Evolutionary conservation across 441 rosid species (phyloP), one percentile per base, ranked within the genome.

Genomic region (Brassica balearica): DNA sequence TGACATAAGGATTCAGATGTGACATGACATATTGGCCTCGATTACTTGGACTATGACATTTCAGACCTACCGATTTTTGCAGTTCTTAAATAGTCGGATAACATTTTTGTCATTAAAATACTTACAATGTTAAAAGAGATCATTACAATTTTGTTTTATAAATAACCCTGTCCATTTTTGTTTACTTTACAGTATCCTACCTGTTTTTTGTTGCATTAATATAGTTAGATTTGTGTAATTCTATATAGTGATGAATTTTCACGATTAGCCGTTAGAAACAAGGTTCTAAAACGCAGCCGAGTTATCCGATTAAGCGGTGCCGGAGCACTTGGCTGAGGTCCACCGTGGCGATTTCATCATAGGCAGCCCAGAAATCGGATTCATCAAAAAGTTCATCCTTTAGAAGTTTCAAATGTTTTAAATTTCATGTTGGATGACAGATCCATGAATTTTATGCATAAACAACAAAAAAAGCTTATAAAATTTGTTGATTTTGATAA

Each of bases 1-100:
- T 84, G 88, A 79, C 76, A 73, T 75, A 75, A 81, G 77, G 77
- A 77, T 71, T 71, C 83, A 88, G 87, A 85, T 82, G 82, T 58
- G 94, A 85, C 92, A 58, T 83, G 84, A 81, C 96, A 79, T 56
- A 46, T 81, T 84, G 74, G 78, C 73, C 73, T 73, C 78, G 69
- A 65, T 68, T 65, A 68, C 68, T 27, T 82, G 74, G 90, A 85
- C 86, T 84, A 80, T 80, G 89, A 86, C 94, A 81, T 82, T 65
- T 81, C 88, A 81, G 63, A 64, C 76, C 79, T 69, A 69, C 62
- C 14, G 6, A 17, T 60, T 61, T 59, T 29, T 41, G 17, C 60
- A 19, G 20, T 25, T 7, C 58, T 17, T 14, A 73, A 68, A 9
- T 68, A n/a, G 25, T 29, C 11, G 15, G 38, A 23, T 20, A 36